Percentiles rank a stretch among this genome's conserved stretches.
phyloP scores from a whole-genome alignment of 1,284 basidiomycete genomes.

The Ceratobasidium sp. region DNA sequence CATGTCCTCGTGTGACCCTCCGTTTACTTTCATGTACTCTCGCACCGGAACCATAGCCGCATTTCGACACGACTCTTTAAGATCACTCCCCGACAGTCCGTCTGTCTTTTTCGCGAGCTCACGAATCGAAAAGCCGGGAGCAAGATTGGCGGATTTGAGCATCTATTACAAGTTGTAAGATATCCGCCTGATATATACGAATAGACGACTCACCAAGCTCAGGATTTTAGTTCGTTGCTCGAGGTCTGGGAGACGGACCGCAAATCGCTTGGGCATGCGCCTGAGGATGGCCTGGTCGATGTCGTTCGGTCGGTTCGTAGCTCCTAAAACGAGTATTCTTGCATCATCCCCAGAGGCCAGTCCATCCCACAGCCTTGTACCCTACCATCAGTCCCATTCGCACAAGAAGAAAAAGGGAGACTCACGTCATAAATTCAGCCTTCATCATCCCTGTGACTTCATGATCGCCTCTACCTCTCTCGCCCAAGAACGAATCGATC shows the following conservation, averaged over 20 bases:
- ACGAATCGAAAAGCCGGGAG: conserved; percentile 74
- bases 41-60: conserved; percentile 93
- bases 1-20: conserved; percentile 59
- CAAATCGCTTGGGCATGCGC: conserved; percentile 98
- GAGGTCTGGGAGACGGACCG: conserved; percentile 84
- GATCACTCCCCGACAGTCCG: conserved; percentile 90
- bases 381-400: conserved; percentile 32
- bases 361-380: conserved; percentile 91
- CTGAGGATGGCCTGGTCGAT: conserved; percentile 96
- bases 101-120: conserved; percentile 79
- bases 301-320: conserved; percentile 94
- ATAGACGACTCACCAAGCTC: conserved; percentile 70
- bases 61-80: conserved; percentile 94
- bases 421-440: conserved; percentile 98
- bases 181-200: not conserved
- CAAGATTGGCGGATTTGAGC: conserved; percentile 81
- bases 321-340: conserved; percentile 93
- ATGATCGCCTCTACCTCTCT: conserved; percentile 87
- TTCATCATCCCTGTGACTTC: conserved; percentile 99
- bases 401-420: conserved; percentile 46
- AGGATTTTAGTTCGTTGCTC: conserved; percentile 92
- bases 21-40: conserved; percentile 81
- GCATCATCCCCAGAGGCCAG: conserved; percentile 79
- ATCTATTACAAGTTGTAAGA: conserved; percentile 66
- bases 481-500: conserved; percentile 90